Conservation (phyloP, 1,284 basidiomycete species). For the Marasmius tenuissimus region DNA sequence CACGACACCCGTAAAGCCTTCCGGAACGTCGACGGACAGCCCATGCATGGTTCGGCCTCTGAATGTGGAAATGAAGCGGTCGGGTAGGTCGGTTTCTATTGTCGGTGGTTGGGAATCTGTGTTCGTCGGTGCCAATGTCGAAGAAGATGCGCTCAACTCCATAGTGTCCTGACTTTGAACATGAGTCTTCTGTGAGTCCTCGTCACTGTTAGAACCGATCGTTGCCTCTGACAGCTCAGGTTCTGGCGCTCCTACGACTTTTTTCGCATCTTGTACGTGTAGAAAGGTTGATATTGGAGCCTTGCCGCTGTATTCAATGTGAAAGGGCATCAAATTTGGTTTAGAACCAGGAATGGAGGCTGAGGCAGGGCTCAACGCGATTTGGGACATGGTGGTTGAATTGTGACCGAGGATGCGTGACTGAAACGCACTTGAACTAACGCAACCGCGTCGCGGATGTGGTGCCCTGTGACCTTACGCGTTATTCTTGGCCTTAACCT, state of each 20-base stretch:
- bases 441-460: background rate
- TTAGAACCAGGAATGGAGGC: conserved; percentile 31
- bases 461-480: background rate
- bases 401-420: background rate
- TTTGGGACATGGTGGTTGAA: conserved; percentile 1
- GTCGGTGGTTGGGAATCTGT: conserved; percentile 1
- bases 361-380: background rate
- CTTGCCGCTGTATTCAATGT: conserved; percentile 67
- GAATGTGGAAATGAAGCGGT: conserved; percentile 62
- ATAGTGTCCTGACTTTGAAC: background rate
- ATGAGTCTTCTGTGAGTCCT: background rate
- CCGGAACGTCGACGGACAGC: conserved; percentile 57
- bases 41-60: conserved; percentile 72
- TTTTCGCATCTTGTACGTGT: conserved; percentile 45
- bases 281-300: conserved; percentile 77
- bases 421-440: no score
- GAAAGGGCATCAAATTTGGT: conserved; percentile 80
- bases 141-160: background rate
- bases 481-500: background rate
- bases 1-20: conserved; percentile 68
- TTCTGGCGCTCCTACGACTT: conserved; percentile 31
- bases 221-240: background rate
- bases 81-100: conserved; percentile 15
- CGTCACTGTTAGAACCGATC: background rate
- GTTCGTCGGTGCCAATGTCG: conserved; percentile 1